A percentile compares a stretch with the other conserved stretches of the same genome.
phyloP scores from a whole-genome alignment of 2,329 filamentous ascomycete genomes.

The Fusarium nematophilum region DNA sequence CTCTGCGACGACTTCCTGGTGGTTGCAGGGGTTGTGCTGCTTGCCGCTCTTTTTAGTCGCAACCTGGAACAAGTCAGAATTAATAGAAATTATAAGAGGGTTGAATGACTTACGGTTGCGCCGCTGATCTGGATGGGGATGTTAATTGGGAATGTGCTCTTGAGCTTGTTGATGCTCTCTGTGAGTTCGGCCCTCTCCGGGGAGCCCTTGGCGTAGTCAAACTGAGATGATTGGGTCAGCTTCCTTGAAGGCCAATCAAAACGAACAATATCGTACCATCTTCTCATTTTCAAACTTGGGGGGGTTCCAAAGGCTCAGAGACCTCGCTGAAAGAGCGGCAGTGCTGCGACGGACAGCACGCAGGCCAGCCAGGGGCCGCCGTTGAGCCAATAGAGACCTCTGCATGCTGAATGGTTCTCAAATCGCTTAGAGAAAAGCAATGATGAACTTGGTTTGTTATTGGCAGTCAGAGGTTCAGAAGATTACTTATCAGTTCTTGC shows the following conservation, averaged over 20 bases:
- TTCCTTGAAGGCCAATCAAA: fast-evolving
- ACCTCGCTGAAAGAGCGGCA: background rate
- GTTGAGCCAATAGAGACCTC: conserved; percentile 18
- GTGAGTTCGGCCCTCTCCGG: conserved; percentile 30
- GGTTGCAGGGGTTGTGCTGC: conserved; percentile 32
- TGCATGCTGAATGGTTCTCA: conserved; percentile 17
- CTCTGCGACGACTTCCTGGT: conserved; percentile 28
- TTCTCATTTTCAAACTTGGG: conserved; percentile 39
- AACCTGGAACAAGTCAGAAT: background rate
- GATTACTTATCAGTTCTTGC: conserved; percentile 5
- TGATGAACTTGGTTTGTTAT: background rate
- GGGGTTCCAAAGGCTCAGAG: conserved; percentile 30
- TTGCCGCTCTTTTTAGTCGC: conserved; percentile 19
- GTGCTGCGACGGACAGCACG: background rate
- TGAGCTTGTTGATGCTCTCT: conserved; percentile 28
- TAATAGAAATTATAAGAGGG: fast-evolving
- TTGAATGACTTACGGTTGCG: background rate
- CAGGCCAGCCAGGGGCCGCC: conserved; percentile 14
- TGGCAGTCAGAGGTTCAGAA: background rate
- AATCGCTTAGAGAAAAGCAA: background rate
- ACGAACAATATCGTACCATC: conserved; percentile 5
- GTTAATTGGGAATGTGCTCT: conserved; percentile 25
- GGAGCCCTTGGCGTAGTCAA: conserved; percentile 35
- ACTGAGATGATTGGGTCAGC: conserved; percentile 12
- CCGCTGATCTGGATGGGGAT: conserved; percentile 30